Percentiles rank a stretch among this genome's conserved stretches.
phyloP scores from a whole-genome alignment of 2,329 filamentous ascomycete genomes.

The Magnaporthiopsis incrustans region DNA sequence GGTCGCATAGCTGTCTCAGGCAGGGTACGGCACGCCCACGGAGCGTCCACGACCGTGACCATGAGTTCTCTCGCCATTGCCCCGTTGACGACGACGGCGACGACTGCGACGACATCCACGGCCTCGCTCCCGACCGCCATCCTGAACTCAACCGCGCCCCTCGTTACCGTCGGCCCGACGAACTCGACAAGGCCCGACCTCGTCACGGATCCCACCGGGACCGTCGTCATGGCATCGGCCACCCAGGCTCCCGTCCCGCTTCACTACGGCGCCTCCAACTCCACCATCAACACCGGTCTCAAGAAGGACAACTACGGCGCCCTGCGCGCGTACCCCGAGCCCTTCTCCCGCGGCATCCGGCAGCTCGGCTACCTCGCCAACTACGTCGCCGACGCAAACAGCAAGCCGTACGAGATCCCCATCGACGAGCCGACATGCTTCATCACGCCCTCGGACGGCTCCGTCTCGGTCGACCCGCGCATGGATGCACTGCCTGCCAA shows the following conservation, averaged over 20 bases:
- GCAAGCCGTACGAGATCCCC: neutral
- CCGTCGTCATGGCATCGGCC: neutral
- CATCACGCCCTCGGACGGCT: conserved; percentile 1
- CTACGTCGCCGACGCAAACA: neutral
- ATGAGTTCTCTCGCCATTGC: neutral
- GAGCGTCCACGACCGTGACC: neutral
- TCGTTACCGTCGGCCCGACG: neutral
- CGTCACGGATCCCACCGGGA: neutral
- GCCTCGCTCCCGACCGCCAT: neutral
- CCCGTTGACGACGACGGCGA: neutral
- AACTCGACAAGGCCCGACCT: neutral
- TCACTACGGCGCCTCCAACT: neutral
- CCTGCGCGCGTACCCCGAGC: conserved; percentile 3
- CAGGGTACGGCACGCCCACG: neutral
- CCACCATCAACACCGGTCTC: neutral
- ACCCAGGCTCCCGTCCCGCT: neutral
- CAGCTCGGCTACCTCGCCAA: neutral
- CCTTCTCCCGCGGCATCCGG: conserved; percentile 1
- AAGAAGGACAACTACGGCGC: conserved; percentile 7
- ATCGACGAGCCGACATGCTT: conserved; percentile 3
- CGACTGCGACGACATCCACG: neutral
- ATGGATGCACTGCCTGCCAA: neutral
- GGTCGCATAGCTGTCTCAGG: neutral
- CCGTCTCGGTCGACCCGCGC: neutral
- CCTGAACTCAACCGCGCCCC: neutral